Base-by-base conservation (phyloP, 495 filamentous ascomycete species). In the Staphylotrichum longicolle region DNA sequence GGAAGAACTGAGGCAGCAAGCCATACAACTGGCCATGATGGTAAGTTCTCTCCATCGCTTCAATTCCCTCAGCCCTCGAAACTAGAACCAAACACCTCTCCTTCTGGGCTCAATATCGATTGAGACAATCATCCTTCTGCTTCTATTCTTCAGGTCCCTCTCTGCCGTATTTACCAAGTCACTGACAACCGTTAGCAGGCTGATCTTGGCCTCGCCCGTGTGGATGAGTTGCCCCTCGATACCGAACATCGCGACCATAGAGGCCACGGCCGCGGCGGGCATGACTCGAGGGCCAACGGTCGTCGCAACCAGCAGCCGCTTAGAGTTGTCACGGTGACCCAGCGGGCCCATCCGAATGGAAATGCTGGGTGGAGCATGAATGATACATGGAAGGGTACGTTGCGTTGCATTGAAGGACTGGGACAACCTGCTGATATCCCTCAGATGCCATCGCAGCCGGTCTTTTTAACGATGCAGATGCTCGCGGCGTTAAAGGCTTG, bases 401-500 rank as follows among this genome's bases (percentile, higher is more conserved):
- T 52, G 20, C 20, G 20, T 27, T 27, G 20, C 20, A 27, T 27
- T 27, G 20, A 27, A 27, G 20, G 20, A 27, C 20, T 27, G 20
- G 20, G 6, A 39, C 27, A 45, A 11, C 37, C 10, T 40, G 32
- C 41, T 58, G 32, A 54, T 8, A 4, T n/a, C 1, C 54, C 6
- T 7, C 14, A 68, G 66, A 50, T 33, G 69, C 69, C 4, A 67
- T 68, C 10, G 45, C 15, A 0, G 15, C 56, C 4, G 66, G 68
- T 4, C 45, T 15, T 3, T 72, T 72, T 15, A 42, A 72, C 8
- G 70, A 72, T 27, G 66, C 67, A 10, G 70, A 72, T n/a, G 68
- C 70, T 11, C 54, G 44, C 2, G 60, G 20, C 1, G 70, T 72
- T 37, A 59, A 58, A n/a, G 62, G 57, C 33, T 61, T 72, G 15